Evolutionary conservation across 2,329 filamentous ascomycete species (phyloP), one percentile per base, ranked within the genome.

Genomic region (Claviceps africana): DNA sequence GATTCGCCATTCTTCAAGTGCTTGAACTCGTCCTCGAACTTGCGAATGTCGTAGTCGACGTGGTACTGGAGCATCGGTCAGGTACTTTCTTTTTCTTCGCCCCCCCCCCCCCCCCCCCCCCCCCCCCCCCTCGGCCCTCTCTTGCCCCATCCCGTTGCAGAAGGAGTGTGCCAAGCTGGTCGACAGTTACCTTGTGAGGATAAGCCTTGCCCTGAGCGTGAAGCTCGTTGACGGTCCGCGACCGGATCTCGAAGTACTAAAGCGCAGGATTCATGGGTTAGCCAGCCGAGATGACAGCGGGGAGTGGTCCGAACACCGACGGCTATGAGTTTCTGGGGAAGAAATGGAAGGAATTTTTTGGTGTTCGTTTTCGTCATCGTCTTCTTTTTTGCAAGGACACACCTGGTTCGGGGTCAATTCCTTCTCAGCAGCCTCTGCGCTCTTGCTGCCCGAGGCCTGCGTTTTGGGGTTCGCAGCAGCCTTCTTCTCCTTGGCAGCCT

Each of bases 231-330:
- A 95, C 82, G 59, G 78, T 79, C 60, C 87, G 81, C 63, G 85
- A 94, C 57, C 93, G 86, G 66, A 97, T 94, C 73, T 98, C 93
- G 67, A 95, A 96, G 76, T 97, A 98, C 65, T 66, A 35, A 15
- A 17, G 13, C 15, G 30, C 13, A 19, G 35, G 17, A 21, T 21
- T 15, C 10, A 37, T 6, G 19, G 30, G 37, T 51, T 31, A 51
- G 50, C 37, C n/a, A 5, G 37, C 3, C 37, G n/a, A 30, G 21
- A 39, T 28, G 11, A 6, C 11, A 9, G 17, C 28, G 35, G 11
- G 19, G 10, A n/a, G 15, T 45, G 43, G n/a, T 15, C 15, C 8
- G 43, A 45, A 10, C 5, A 22, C 11, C 40, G 25, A 25, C 4
- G 11, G 2, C 7, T 25, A 13, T 25, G n/a, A n/a, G n/a, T n/a